These are phyloP conservation scores for Populus hybrid DNA, from an alignment of 441 rosid species.

Conservation along the genomic window DNA sequence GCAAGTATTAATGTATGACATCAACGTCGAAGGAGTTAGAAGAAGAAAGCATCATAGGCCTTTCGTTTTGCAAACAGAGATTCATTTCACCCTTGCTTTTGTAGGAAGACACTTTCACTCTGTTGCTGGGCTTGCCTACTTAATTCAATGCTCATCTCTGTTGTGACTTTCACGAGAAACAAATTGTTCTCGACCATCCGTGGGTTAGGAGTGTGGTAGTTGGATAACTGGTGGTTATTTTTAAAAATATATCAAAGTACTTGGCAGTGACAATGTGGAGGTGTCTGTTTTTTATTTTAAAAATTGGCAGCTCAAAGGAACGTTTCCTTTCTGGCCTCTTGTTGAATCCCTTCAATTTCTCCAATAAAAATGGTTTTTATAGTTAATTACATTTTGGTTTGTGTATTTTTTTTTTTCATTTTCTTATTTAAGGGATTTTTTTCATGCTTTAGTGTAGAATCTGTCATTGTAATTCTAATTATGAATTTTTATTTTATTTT, in stretches of 20 bases:
- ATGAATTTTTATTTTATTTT: background rate
- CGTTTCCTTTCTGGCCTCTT: background rate
- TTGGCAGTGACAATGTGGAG: too few species aligned
- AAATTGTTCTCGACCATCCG: background rate
- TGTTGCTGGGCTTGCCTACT: background rate
- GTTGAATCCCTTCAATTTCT: background rate
- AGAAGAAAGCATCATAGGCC: background rate
- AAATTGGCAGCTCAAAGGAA: too few species aligned
- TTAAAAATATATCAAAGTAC: too few species aligned
- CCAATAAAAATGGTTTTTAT: background rate
- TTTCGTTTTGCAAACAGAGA: background rate
- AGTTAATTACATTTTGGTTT: background rate
- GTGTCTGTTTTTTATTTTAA: too few species aligned
- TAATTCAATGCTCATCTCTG: too few species aligned
- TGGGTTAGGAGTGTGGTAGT: too few species aligned
- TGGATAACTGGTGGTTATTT: too few species aligned
- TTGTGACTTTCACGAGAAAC: too few species aligned
- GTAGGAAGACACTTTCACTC: too few species aligned
- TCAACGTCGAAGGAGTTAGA: background rate
- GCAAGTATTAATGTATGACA: background rate
- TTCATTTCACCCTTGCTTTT: too few species aligned
- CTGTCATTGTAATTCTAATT: background rate
- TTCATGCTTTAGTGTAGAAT: background rate
- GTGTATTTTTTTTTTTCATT: background rate
- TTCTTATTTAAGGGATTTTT: background rate